A percentile compares a stretch with the other conserved stretches of the same genome.
Evolutionary conservation across 2,329 filamentous ascomycete genomes (phyloP).

Genomic region (Ophiostoma himal-ulmi): DNA sequence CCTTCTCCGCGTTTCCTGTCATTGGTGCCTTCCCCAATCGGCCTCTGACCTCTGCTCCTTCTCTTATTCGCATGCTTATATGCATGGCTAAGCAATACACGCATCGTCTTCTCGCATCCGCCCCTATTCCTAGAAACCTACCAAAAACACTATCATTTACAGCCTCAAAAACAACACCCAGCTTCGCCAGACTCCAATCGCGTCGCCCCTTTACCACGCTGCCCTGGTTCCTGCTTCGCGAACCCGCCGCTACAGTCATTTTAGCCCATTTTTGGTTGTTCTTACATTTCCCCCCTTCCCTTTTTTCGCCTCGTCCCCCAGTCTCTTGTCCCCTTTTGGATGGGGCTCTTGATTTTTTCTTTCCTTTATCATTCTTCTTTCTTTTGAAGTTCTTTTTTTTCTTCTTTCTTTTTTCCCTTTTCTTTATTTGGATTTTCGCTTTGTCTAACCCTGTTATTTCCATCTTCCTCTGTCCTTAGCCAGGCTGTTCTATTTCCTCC

Average conservation of each 20-base stretch:
- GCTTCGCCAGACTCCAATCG: not conserved
- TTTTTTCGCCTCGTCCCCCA: conserved; percentile 12
- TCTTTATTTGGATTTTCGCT: conserved; percentile 10
- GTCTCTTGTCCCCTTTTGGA: not conserved
- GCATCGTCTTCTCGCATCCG: not conserved
- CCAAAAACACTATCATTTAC: not conserved
- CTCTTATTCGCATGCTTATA: not conserved
- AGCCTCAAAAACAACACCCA: not conserved
- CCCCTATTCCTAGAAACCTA: not conserved
- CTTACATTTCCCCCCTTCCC: conserved; percentile 21
- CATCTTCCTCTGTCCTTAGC: conserved; percentile 15
- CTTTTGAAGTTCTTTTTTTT: conserved; percentile 15
- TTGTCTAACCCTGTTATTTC: conserved; percentile 22
- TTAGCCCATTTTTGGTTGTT: conserved; percentile 12
- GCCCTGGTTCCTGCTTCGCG: conserved; percentile 6
- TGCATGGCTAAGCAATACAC: not conserved
- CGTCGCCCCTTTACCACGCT: conserved; percentile 7
- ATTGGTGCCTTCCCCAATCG: not conserved
- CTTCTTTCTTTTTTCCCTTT: conserved; percentile 5
- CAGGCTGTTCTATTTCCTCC: not conserved
- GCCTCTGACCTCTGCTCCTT: not conserved
- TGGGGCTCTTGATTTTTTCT: conserved; percentile 7
- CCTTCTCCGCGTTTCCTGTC: conserved; percentile 4
- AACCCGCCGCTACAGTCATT: not conserved
- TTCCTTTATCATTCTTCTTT: not conserved